Evolutionary conservation across 202 grass and related monocot genomes (phyloP).

Genomic region (Carex sylvatica): DNA sequence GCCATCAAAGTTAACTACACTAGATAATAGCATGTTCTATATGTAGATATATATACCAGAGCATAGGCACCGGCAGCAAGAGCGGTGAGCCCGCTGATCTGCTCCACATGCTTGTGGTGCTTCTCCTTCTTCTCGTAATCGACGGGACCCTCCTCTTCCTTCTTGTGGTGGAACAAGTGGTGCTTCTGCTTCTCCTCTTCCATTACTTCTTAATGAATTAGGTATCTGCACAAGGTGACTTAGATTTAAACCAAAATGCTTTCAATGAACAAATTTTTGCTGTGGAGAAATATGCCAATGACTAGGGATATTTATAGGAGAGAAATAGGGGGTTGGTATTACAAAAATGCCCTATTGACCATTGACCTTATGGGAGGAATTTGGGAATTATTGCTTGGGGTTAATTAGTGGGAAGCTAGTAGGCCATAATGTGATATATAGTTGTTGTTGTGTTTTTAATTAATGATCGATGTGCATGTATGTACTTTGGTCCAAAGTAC

Average conservation of each 20-base stretch:
- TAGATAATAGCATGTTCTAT: too few species aligned
- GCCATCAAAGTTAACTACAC: too few species aligned
- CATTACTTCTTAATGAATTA: conserved; percentile 12
- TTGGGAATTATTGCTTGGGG: not conserved
- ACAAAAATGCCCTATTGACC: not conserved
- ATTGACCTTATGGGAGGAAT: not conserved
- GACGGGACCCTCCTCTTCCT: conserved; percentile 41
- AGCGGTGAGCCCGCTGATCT: conserved; percentile 39
- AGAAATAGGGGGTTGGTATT: not conserved
- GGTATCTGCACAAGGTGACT: not conserved
- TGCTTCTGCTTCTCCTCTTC: conserved; percentile 42
- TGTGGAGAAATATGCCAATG: not conserved
- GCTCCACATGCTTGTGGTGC: conserved; percentile 62
- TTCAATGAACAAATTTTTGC: not conserved
- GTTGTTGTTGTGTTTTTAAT: too few species aligned
- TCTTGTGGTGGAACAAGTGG: conserved; percentile 53
- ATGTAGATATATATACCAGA: conserved; percentile 19
- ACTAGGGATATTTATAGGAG: not conserved
- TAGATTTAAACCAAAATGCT: not conserved
- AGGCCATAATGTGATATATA: too few species aligned
- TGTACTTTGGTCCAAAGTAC: too few species aligned
- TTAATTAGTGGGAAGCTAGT: not conserved
- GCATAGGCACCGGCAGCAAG: conserved; percentile 53
- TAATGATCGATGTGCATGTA: too few species aligned
- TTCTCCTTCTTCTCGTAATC: conserved; percentile 64